A percentile compares a stretch with the other conserved stretches of the same genome.
Evolutionary conservation across 202 grass and related monocot species (phyloP).

Genomic region (Musa balbisiana): DNA sequence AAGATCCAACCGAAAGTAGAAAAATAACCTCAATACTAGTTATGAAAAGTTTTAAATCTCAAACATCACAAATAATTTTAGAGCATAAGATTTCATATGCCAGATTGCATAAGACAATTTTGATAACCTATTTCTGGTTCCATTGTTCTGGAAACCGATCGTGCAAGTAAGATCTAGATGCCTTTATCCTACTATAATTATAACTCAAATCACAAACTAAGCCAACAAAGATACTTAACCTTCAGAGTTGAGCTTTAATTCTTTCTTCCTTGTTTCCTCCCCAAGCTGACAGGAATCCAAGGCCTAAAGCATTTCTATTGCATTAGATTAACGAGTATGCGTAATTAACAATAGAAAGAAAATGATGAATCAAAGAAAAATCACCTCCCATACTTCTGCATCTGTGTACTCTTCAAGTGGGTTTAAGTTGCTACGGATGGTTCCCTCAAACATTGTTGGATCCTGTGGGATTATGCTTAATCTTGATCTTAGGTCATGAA

Average conservation of each 20-base stretch:
- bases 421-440: conserved; percentile 74
- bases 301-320: conserved; percentile 27
- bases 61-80: too few relatives aligned
- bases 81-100: too few relatives aligned
- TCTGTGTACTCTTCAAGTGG: conserved; percentile 82
- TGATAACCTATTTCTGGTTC: too few relatives aligned
- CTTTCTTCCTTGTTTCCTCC: conserved; percentile 65
- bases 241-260: conserved; percentile 74
- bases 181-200: too few relatives aligned
- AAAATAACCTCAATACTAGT: too few relatives aligned
- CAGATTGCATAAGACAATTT: too few relatives aligned
- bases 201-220: too few relatives aligned
- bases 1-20: too few relatives aligned
- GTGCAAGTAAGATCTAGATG: too few relatives aligned
- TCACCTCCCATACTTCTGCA: conserved; percentile 75
- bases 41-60: too few relatives aligned
- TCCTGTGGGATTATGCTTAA: conserved; percentile 92
- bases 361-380: not conserved
- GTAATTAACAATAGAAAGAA: not conserved
- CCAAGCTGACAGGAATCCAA: conserved; percentile 78
- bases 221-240: too few relatives aligned
- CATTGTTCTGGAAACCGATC: too few relatives aligned
- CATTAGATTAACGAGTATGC: not conserved
- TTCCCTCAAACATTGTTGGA: conserved; percentile 86
- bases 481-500: conserved; percentile 73